Percentiles rank a stretch among this genome's conserved stretches.
These are phyloP conservation scores for Panaeolus papilionaceus DNA, from an alignment of 768 basidiomycete species.

Conservation along the genomic window DNA sequence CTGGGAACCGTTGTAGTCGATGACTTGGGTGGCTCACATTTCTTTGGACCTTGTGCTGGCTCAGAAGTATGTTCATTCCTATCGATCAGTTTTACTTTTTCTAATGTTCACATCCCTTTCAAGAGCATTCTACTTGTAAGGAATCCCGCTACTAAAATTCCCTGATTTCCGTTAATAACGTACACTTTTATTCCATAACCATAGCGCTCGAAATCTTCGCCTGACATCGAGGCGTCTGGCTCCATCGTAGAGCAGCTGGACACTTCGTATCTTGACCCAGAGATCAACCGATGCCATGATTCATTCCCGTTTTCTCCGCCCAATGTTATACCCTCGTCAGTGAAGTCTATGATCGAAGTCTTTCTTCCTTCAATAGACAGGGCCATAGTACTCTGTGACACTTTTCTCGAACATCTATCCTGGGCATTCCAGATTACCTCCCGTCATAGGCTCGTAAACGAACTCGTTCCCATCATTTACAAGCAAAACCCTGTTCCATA, in stretches of 20 bases:
- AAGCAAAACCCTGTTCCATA: constrained; percentile 41
- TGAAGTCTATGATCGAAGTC: constrained; percentile 48
- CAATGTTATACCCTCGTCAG: constrained; percentile 37
- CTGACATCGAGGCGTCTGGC: constrained; percentile 16
- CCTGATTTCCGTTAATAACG: background rate
- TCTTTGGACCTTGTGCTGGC: constrained; percentile 54
- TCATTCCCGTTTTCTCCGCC: constrained; percentile 53
- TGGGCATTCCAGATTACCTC: constrained; percentile 60
- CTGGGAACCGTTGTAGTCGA: constrained; percentile 55
- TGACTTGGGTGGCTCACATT: constrained; percentile 44
- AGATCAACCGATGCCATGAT: constrained; percentile 48
- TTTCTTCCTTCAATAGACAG: constrained; percentile 51
- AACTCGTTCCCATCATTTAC: constrained; percentile 55
- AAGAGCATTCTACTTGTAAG: constrained; percentile 51
- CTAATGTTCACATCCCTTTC: constrained; percentile 18
- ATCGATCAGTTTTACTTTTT: constrained; percentile 8
- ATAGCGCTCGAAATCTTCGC: constrained; percentile 13
- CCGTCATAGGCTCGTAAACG: constrained; percentile 48
- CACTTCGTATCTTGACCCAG: constrained; percentile 49
- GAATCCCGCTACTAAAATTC: constrained; percentile 10
- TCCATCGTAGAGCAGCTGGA: constrained; percentile 45
- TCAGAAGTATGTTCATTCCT: constrained; percentile 48
- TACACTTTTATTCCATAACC: constrained; percentile 16
- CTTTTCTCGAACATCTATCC: constrained; percentile 53
- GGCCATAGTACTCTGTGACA: constrained; percentile 50